These are phyloP conservation scores for Micractinium conductrix DNA, from an alignment of 139 green algal species.

Conservation along the genomic window DNA sequence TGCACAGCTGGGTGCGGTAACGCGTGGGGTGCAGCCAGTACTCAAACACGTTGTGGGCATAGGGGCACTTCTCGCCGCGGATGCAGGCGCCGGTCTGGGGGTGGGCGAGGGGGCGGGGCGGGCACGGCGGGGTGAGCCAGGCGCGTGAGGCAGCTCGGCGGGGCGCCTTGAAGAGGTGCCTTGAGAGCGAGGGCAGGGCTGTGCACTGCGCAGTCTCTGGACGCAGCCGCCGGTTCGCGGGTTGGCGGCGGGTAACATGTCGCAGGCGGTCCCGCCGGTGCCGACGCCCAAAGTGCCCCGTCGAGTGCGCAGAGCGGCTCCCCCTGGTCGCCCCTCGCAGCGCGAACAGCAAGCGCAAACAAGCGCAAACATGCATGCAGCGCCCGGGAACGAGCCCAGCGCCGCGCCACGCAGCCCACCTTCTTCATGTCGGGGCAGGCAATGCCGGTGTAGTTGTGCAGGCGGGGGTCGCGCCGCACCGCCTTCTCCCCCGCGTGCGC, in stretches of 20 bases:
- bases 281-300: too few species aligned
- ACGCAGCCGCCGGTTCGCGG: too few species aligned
- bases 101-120: not conserved
- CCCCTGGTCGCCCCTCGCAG: too few species aligned
- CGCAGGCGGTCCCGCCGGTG: too few species aligned
- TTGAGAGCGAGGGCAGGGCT: too few species aligned
- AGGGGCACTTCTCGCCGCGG: constrained; percentile 76
- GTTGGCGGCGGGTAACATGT: too few species aligned
- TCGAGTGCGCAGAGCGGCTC: too few species aligned
- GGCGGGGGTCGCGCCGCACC: constrained; percentile 82
- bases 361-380: too few species aligned
- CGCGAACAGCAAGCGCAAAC: too few species aligned
- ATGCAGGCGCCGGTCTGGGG: constrained; percentile 66
- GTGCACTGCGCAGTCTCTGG: too few species aligned
- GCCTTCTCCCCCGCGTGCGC: constrained; percentile 76
- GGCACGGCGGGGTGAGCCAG: not conserved
- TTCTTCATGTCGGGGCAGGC: constrained; percentile 97
- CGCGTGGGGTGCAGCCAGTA: constrained; percentile 88
- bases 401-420: constrained; percentile 33
- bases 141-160: not conserved
- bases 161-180: too few species aligned
- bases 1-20: constrained; percentile 92
- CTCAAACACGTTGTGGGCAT: constrained; percentile 91
- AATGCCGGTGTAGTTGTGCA: constrained; percentile 88
- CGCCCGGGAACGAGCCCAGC: too few species aligned